phyloP scores from a whole-genome alignment of 768 basidiomycete species.

The Favolaschia claudopus region DNA sequence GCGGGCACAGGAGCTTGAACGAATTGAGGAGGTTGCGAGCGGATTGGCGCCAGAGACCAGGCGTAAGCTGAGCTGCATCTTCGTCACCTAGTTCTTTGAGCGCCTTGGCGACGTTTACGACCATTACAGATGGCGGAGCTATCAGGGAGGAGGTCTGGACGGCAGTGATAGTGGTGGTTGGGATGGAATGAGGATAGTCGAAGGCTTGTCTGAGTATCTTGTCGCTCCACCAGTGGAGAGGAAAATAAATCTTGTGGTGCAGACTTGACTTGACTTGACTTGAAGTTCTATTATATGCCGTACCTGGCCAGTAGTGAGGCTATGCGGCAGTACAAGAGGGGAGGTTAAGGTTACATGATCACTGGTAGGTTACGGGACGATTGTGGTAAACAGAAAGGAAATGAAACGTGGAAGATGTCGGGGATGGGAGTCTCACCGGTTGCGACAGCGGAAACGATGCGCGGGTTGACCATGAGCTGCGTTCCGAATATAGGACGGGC shows the following conservation, averaged over 20 bases:
- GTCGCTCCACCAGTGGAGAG: not conserved
- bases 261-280: no score
- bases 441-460: not conserved
- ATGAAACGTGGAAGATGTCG: not conserved
- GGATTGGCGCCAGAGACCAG: not conserved
- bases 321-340: no score
- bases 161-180: not conserved
- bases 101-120: not conserved
- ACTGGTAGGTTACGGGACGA: no score
- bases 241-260: not conserved
- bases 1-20: not conserved
- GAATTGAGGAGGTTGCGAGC: not conserved
- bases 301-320: no score
- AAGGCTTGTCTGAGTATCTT: not conserved
- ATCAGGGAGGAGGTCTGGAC: not conserved
- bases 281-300: no score
- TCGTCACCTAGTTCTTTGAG: not conserved
- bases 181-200: not conserved
- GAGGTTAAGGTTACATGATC: no score
- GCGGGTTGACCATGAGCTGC: not conserved
- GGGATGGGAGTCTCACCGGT: not conserved
- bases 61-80: not conserved
- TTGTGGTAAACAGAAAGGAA: no score
- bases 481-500: conserved; percentile 1
- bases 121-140: not conserved